Evolutionary conservation across 768 basidiomycete species (phyloP).

Genomic region (Tylopilus cervinicoccineus): DNA sequence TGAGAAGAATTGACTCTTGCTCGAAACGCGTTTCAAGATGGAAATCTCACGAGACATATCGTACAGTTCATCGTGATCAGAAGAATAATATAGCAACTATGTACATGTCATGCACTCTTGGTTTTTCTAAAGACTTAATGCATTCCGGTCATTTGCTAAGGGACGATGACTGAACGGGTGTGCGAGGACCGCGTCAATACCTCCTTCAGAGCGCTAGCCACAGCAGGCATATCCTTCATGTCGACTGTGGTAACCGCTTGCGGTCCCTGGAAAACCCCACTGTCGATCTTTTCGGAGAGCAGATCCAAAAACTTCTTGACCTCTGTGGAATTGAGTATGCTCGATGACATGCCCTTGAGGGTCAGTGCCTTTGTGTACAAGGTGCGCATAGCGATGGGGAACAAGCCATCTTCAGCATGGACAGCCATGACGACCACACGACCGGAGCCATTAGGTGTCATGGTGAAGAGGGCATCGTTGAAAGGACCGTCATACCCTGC

Average conservation of each 20-base stretch:
- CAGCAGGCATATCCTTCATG: constrained; percentile 17
- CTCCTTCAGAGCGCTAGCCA: constrained; percentile 21
- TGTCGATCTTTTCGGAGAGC: constrained; percentile 29
- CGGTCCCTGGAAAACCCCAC: constrained; percentile 26
- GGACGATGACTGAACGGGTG: constrained; percentile 28
- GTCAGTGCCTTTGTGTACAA: constrained; percentile 31
- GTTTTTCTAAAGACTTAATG: not conserved
- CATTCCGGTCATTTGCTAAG: constrained; percentile 3
- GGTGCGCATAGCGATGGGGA: constrained; percentile 29
- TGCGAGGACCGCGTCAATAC: constrained; percentile 27
- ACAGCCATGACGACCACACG: constrained; percentile 35
- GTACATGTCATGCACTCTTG: not conserved
- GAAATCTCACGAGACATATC: no score
- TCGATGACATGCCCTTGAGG: constrained; percentile 31
- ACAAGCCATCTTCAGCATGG: constrained; percentile 30
- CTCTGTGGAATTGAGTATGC: constrained; percentile 17
- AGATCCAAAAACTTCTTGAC: constrained; percentile 28
- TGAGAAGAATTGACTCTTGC: not conserved
- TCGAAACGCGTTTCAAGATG: not conserved
- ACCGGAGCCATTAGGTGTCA: constrained; percentile 30
- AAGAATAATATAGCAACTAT: not conserved
- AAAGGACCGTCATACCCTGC: constrained; percentile 32
- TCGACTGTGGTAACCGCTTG: constrained; percentile 20
- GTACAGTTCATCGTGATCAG: no score
- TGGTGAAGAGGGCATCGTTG: constrained; percentile 32